Evolutionary conservation across 345 rosid genomes (phyloP).

Genomic region (Garcia nutans): DNA sequence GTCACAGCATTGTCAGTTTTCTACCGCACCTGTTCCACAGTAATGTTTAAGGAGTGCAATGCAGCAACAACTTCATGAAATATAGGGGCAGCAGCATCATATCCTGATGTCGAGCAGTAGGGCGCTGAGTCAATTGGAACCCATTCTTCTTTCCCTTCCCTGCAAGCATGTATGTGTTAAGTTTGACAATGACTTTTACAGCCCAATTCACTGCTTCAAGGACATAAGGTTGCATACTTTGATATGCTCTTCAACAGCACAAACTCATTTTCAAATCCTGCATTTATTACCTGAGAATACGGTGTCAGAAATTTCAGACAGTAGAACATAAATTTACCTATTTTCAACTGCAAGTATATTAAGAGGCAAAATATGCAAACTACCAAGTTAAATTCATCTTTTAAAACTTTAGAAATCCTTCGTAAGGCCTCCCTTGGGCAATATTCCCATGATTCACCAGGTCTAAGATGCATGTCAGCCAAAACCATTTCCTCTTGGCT

Average conservation of each 20-base stretch:
- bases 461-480: conserved; percentile 83
- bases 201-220: background rate
- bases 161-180: conserved; percentile 25
- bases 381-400: conserved; percentile 89
- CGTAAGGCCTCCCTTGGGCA: conserved; percentile 90
- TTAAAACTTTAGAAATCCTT: conserved; percentile 59
- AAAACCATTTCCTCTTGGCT: conserved; percentile 83
- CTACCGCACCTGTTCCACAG: conserved; percentile 72
- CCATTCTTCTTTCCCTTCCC: conserved; percentile 87
- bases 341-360: background rate
- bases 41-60: conserved; percentile 62
- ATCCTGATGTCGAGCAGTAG: conserved; percentile 77
- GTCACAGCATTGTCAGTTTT: conserved; percentile 5
- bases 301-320: background rate
- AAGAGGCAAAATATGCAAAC: conserved; percentile 7
- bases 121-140: conserved; percentile 67
- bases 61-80: conserved; percentile 65
- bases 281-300: conserved; percentile 66
- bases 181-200: conserved; percentile 5
- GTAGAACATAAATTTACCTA: background rate
- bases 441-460: conserved; percentile 91
- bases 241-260: conserved; percentile 63
- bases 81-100: conserved; percentile 59
- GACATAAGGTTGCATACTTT: conserved; percentile 39
- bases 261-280: conserved; percentile 98